Conservation (phyloP, 192 early-diverging fungal genomes). For the Coemansia sp. region DNA sequence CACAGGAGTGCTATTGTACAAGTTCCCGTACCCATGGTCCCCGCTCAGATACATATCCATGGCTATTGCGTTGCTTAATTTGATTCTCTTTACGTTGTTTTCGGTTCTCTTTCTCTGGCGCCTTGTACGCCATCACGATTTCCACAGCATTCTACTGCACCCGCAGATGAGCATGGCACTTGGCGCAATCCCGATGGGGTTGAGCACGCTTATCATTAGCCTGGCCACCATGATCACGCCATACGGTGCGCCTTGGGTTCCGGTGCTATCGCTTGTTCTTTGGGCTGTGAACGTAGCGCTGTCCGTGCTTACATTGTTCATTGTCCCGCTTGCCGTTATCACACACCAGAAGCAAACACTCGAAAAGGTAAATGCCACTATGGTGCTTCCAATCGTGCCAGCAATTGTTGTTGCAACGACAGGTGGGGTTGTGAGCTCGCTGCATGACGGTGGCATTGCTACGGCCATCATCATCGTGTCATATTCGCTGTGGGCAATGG, state of each 20-base stretch:
- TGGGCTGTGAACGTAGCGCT: slow-evolving; percentile 51
- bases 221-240: slow-evolving; percentile 23
- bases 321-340: slow-evolving; percentile 45
- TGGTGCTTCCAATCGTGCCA: slow-evolving; percentile 58
- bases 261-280: slow-evolving; percentile 39
- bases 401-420: slow-evolving; percentile 52
- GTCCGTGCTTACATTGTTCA: slow-evolving; percentile 35
- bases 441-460: slow-evolving; percentile 9
- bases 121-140: slow-evolving; percentile 38
- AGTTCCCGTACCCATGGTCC: slow-evolving; percentile 48
- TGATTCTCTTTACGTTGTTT: slow-evolving; percentile 39
- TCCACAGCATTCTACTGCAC: slow-evolving; percentile 49
- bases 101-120: slow-evolving; percentile 31
- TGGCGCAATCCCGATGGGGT: slow-evolving; percentile 59
- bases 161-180: slow-evolving; percentile 55
- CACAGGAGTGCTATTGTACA: slow-evolving; percentile 26
- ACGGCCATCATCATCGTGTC: slow-evolving; percentile 36
- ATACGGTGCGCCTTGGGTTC: slow-evolving; percentile 33
- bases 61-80: slow-evolving; percentile 42
- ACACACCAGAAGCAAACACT: slow-evolving; percentile 50
- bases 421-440: slow-evolving; percentile 37
- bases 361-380: slow-evolving; percentile 48
- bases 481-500: slow-evolving; percentile 55
- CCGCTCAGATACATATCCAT: slow-evolving; percentile 44
- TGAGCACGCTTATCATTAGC: slow-evolving; percentile 49